These are phyloP conservation scores for Eustoma russellianum DNA, from an alignment of 257 asterid genomes.

Conservation along the genomic window DNA sequence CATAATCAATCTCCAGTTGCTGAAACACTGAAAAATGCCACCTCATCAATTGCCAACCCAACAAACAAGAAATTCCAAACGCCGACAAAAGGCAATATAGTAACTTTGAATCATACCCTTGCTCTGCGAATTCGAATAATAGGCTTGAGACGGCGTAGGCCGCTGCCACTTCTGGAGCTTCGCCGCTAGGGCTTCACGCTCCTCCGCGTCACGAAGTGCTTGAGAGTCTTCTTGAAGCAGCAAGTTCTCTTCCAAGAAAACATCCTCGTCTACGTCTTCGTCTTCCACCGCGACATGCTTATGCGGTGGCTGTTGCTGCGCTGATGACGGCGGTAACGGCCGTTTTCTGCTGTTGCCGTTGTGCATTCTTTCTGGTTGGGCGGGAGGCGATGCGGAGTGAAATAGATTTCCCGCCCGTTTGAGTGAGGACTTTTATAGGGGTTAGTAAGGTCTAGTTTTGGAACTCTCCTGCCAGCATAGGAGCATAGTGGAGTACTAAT, in stretches of 20 bases:
- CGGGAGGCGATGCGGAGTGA: slow-evolving; percentile 13
- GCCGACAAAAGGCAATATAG: slow-evolving; percentile 3
- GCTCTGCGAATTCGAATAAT: slow-evolving; percentile 40
- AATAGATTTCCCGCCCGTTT: slow-evolving; percentile 46
- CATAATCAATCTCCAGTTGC: slow-evolving; percentile 87
- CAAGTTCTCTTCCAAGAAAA: slow-evolving; percentile 75
- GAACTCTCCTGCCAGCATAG: neutral
- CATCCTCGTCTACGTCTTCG: slow-evolving; percentile 84
- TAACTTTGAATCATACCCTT: slow-evolving; percentile 32
- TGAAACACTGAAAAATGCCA: slow-evolving; percentile 51
- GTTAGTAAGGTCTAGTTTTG: neutral
- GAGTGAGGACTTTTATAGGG: neutral
- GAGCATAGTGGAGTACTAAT: too few species aligned
- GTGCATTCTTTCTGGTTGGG: slow-evolving; percentile 27
- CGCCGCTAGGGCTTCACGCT: slow-evolving; percentile 42
- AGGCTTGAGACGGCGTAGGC: slow-evolving; percentile 46
- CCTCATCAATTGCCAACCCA: neutral
- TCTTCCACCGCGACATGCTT: slow-evolving; percentile 59
- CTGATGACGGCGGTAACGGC: slow-evolving; percentile 31
- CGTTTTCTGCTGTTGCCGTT: slow-evolving; percentile 50
- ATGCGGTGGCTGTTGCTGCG: slow-evolving; percentile 36
- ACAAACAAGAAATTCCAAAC: slow-evolving; percentile 8
- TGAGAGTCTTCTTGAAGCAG: slow-evolving; percentile 59
- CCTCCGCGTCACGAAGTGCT: slow-evolving; percentile 34
- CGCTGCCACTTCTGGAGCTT: slow-evolving; percentile 81